Percentiles rank a stretch among this genome's conserved stretches.
phyloP scores from a whole-genome alignment of 208 protist species.

The Leishmania braziliensis region DNA sequence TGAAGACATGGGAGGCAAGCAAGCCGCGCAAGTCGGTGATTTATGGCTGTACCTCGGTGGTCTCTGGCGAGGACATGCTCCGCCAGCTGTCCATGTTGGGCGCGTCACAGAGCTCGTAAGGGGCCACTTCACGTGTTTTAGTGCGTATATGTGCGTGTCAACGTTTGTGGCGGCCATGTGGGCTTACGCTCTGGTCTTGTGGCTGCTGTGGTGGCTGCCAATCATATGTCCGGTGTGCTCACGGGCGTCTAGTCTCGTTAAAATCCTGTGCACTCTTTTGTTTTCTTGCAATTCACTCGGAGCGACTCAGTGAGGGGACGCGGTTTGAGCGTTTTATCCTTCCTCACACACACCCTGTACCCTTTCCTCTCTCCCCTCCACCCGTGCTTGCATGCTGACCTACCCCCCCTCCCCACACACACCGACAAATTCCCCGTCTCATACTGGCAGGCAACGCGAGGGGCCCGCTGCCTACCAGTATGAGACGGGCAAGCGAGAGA shows the following conservation, averaged over 20 bases:
- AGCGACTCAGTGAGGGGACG: not conserved
- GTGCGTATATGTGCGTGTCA: not conserved
- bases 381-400: not conserved
- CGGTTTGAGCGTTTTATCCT: not conserved
- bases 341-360: not conserved
- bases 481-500: too few species aligned
- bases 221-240: not conserved
- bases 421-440: not conserved
- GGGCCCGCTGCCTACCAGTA: too few species aligned
- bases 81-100: constrained; percentile 70
- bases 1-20: constrained; percentile 82
- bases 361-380: too few species aligned
- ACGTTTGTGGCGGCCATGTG: not conserved
- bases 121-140: not conserved
- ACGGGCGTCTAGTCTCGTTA: not conserved
- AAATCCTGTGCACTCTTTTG: not conserved
- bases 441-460: too few species aligned
- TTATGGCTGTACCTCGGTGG: constrained; percentile 86
- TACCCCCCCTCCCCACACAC: not conserved
- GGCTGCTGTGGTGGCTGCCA: not conserved
- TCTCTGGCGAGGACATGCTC: constrained; percentile 81
- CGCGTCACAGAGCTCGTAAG: constrained; percentile 12
- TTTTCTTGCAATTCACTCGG: not conserved
- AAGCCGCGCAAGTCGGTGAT: constrained; percentile 77
- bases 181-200: not conserved